Evolutionary conservation across 2,329 filamentous ascomycete species (phyloP), one percentile per base, ranked within the genome.

Genomic region (Paraphaeosphaeria sporulosa): DNA sequence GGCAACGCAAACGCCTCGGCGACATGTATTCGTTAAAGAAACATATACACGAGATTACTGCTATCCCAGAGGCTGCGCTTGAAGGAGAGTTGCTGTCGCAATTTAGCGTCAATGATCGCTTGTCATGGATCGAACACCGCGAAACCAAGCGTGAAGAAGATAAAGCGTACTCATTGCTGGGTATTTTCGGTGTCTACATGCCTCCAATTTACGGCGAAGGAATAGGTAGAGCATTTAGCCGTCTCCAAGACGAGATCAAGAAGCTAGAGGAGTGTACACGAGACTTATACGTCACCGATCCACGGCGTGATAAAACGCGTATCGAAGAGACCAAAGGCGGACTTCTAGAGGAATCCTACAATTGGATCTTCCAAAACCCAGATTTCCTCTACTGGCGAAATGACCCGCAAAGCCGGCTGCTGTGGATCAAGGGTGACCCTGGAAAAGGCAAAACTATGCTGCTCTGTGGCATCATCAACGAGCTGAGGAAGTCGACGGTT

Each of bases 371-470:
- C 34, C 1, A 38, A 2, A 51, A 40, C 32, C 12, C 7, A 8
- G 15, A 4, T n/a, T 51, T 38, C n/a, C 30, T 40, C 13, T 19
- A 32, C 23, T 51, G 48, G 48, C 48, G n/a, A 2, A 6, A 40
- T 2, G 19, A 25, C 17, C 19, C 10, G 13, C 32, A 51, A 17
- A 25, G 32, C 48, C 32, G 21, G n/a, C n/a, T 51, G 21, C 32
- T 51, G 8, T 51, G 48, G 44, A 27, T 47, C 1, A 47, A 47
- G 19, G 44, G 44, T 15, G 44, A 47, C 27, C 21, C 44, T 10
- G 49, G 49, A 7, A 52, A 52, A 13, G 49, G 49, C 2, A 52
- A 52, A 21, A 42, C 49, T 15, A 52, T 52, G 49, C 49, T 52
- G 2, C 49, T 52, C 19, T 52, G 49, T 15, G 49, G 49, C 5